A percentile compares a stretch with the other conserved stretches of the same genome.
These are phyloP conservation scores for Venustampulla echinocandica DNA, from an alignment of 495 filamentous ascomycete genomes.

Conservation along the genomic window DNA sequence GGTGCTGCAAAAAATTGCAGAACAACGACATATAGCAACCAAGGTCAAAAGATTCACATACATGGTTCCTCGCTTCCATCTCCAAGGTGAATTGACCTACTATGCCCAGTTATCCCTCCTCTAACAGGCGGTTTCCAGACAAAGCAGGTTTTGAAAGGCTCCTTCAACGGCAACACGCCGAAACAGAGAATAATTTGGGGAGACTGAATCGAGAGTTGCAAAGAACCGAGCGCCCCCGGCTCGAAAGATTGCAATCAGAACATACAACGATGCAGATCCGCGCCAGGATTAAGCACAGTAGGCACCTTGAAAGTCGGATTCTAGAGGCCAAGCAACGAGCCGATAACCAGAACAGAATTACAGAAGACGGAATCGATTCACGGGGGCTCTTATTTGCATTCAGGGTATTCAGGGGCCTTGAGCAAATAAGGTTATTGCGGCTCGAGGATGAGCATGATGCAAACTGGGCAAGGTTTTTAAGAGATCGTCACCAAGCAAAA, in stretches of 20 bases:
- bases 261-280: conserved; percentile 2
- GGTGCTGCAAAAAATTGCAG: conserved; percentile 42
- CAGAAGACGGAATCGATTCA: not conserved
- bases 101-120: not conserved
- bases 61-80: conserved; percentile 62
- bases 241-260: conserved; percentile 2
- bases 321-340: conserved; percentile 18
- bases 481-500: not conserved
- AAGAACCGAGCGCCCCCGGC: not conserved
- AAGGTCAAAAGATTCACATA: conserved; percentile 64
- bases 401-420: conserved; percentile 48
- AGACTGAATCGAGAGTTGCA: not conserved
- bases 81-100: conserved; percentile 28
- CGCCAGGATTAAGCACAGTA: not conserved
- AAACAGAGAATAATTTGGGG: not conserved
- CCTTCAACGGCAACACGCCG: conserved; percentile 1
- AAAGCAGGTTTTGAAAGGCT: conserved; percentile 1
- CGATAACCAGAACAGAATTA: conserved; percentile 11
- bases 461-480: not conserved
- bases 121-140: not conserved
- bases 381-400: conserved; percentile 24
- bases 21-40: conserved; percentile 42
- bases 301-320: conserved; percentile 27
- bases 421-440: conserved; percentile 58
- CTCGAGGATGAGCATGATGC: conserved; percentile 39